Evolutionary conservation across 306 rosid species (phyloP), one percentile per base, ranked within the genome.

Genomic region (Myrica gale): DNA sequence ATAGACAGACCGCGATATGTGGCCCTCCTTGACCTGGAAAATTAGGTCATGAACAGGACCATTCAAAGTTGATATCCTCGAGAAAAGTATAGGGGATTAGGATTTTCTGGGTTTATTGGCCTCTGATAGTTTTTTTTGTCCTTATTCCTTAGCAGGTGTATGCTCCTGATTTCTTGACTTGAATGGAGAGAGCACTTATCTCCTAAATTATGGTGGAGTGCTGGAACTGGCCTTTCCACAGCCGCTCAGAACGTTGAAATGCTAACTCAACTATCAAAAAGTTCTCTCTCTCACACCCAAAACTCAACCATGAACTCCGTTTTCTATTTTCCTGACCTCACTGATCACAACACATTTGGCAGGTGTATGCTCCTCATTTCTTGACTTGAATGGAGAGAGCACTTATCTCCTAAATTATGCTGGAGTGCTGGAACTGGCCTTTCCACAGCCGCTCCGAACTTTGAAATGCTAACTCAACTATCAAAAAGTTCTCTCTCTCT

Each of bases 161-260:
- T 12, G 46, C 37, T 12, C 47, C 45, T 39, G 54, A 15, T 58
- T 21, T 44, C 50, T 23, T 57, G 60, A 78, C 20, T 69, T 60
- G 55, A 77, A 82, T 79, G 71, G 83, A 76, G 73, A 74, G 69
- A 26, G 68, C 83, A 83, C 83, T 75, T 82, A 82, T 75, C 83
- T 58, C 69, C 10, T 58, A 6, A 10, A 47, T 10, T 13, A 37
- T 15, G 15, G 19, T 26, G 55, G 17, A 76, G n/a, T 26, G 9
- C 39, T 32, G 4, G 48, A 72, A 66, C 21, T 16, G 16, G 19
- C 56, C 20, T 52, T 56, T 78, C 42, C 73, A 55, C 76, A 74
- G 80, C 53, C 66, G 71, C 32, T 72, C 83, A 51, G 61, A 50
- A 67, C 13, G 23, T 69, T 80, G 87, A 83, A 68, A 79, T 72